phyloP scores from a whole-genome alignment of 192 early-diverging fungal species.

The Dissophora globulifera region DNA sequence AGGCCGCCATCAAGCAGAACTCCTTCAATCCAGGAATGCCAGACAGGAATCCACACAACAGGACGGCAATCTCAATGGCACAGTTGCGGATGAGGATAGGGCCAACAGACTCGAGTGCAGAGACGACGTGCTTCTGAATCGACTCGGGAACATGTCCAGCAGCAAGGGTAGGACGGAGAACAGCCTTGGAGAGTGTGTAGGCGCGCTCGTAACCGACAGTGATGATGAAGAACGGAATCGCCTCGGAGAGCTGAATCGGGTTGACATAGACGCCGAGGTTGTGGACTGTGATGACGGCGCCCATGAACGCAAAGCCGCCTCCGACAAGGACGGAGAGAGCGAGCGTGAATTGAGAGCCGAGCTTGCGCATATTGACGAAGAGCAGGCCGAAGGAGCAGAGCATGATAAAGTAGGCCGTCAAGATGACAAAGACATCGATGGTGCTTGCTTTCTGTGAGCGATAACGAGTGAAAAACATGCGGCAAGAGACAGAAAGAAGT shows the following conservation, averaged over 20 bases:
- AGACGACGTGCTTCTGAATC: slow-evolving; percentile 64
- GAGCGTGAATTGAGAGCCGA: slow-evolving; percentile 85
- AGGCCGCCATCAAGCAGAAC: slow-evolving; percentile 83
- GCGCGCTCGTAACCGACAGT: slow-evolving; percentile 93
- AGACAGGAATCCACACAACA: slow-evolving; percentile 80
- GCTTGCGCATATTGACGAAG: slow-evolving; percentile 84
- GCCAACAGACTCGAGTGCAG: slow-evolving; percentile 72
- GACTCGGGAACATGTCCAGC: slow-evolving; percentile 33
- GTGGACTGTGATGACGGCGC: slow-evolving; percentile 76
- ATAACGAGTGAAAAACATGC: neutral
- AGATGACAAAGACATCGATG: slow-evolving; percentile 82
- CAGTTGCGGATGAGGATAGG: slow-evolving; percentile 79
- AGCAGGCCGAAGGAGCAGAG: slow-evolving; percentile 81
- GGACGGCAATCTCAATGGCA: slow-evolving; percentile 82
- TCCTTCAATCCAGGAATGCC: slow-evolving; percentile 81
- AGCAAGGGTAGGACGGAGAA: slow-evolving; percentile 65
- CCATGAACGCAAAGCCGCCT: slow-evolving; percentile 82
- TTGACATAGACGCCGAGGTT: slow-evolving; percentile 74
- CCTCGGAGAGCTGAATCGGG: slow-evolving; percentile 79
- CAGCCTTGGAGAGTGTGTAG: slow-evolving; percentile 82
- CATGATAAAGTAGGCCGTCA: slow-evolving; percentile 85
- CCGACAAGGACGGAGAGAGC: slow-evolving; percentile 74
- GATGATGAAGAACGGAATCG: slow-evolving; percentile 90
- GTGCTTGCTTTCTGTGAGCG: slow-evolving; percentile 67
- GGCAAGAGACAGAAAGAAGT: too few relatives aligned